Conservation (phyloP, 2,329 filamentous ascomycete species). For the Colletotrichum somersetense region DNA sequence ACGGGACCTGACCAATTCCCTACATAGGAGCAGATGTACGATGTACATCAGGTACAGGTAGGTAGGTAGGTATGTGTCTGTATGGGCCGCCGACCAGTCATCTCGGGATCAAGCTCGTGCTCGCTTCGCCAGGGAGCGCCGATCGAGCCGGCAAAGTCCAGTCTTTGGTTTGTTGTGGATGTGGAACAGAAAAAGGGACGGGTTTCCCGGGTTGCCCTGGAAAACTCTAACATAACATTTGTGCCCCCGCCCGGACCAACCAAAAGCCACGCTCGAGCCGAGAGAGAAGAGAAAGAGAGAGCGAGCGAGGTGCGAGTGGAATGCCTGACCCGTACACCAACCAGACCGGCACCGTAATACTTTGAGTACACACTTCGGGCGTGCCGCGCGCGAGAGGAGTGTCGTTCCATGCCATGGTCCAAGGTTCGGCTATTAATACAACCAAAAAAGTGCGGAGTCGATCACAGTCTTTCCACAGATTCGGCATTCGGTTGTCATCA, state of each 20-base stretch:
- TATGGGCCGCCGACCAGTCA: neutral
- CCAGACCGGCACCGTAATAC: neutral
- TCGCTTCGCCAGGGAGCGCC: slow-evolving; percentile 29
- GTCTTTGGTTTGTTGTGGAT: slow-evolving; percentile 17
- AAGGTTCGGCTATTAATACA: slow-evolving; percentile 31
- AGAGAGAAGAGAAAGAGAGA: neutral
- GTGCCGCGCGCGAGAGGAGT: neutral
- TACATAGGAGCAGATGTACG: too few relatives aligned
- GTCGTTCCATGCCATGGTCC: neutral
- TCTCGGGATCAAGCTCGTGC: slow-evolving; percentile 20
- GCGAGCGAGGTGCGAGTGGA: neutral
- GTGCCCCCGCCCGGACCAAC: neutral
- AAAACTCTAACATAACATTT: slow-evolving; percentile 3
- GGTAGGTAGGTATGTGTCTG: neutral
- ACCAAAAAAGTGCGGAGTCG: slow-evolving; percentile 30
- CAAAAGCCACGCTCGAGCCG: neutral
- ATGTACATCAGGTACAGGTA: too few relatives aligned
- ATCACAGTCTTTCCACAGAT: slow-evolving; percentile 37
- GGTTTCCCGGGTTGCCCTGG: neutral
- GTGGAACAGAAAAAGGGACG: neutral
- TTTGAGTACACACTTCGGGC: neutral
- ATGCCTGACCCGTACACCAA: neutral
- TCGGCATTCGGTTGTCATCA: slow-evolving; percentile 41
- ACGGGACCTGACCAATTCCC: slow-evolving; percentile 22
- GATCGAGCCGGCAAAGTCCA: slow-evolving; percentile 24